Base-by-base conservation (phyloP, 1,284 basidiomycete genomes). In the Apiotrichum sp. region DNA sequence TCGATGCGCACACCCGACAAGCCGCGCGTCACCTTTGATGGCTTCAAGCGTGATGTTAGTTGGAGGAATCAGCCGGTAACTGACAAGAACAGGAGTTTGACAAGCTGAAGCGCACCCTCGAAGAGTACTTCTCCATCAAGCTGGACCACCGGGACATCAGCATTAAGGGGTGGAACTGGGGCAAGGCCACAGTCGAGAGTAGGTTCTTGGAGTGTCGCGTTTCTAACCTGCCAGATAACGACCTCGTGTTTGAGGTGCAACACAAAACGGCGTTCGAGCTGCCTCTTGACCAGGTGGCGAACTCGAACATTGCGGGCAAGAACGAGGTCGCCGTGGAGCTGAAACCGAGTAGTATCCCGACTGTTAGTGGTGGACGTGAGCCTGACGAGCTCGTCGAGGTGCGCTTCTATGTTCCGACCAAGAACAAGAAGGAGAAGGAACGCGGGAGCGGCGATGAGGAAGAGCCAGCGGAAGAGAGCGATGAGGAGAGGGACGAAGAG, bases 121-220 rank as follows among this genome's bases (percentile, higher is more conserved):
- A 90, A 73, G 86, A 87, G 64, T 84, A 90, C 76, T 98, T 93
- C 78, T 84, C 83, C 57, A 80, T 93, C 61, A 83, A 86, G 6
- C 80, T 98, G 33, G 95, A 98, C 71, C 83, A 83, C 10, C 86
- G 85, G 71, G 96, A 99, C 67, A 81, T 86, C 16, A 87, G 89
- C 7, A 84, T 93, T 70, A 91, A 92, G 71, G 96, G 96, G 1
- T 98, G 93, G 93, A 98, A 99, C 74, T 99, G 96, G 96, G 96
- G 96, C 14, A 83, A 88, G 41, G 89, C 89, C 3, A 90, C 95
- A 69, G 92, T 98, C 63, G 88, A 91, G 81, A 88, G 93, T 89
- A 63, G 62, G 82, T 57, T 49, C 47, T 36, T 47, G 31, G 51
- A 3, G 4, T 11, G 33, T 4, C 3, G 32, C 33, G 29, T 36